Conservation (phyloP, 2,329 filamentous ascomycete species). For the Fonsecaea pedrosoi region DNA sequence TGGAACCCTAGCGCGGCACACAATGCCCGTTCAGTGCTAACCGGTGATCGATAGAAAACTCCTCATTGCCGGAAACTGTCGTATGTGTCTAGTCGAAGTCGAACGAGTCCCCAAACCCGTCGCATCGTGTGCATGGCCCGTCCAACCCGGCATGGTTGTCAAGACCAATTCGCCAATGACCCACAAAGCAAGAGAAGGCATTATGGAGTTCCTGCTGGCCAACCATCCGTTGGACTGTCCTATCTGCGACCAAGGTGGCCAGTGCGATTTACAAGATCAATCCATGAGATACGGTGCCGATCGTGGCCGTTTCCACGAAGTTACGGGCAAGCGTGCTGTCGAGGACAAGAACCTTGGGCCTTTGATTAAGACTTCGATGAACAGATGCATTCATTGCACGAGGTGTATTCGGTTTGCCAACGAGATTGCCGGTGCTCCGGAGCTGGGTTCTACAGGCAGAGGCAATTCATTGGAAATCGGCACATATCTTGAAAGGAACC, state of each 20-base stretch:
- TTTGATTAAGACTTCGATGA: constrained; percentile 99
- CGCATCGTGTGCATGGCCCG: constrained; percentile 97
- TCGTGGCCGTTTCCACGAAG: constrained; percentile 94
- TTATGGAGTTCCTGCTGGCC: constrained; percentile 97
- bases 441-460: constrained; percentile 91
- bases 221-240: constrained; percentile 97
- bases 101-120: constrained; percentile 96
- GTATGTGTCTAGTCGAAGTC: constrained; percentile 99
- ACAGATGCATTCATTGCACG: constrained; percentile 99
- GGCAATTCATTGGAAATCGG: constrained; percentile 98
- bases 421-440: constrained; percentile 92
- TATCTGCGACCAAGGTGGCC: constrained; percentile 97
- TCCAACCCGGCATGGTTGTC: constrained; percentile 98
- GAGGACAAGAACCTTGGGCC: constrained; percentile 99
- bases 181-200: constrained; percentile 97
- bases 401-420: constrained; percentile 97
- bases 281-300: constrained; percentile 98
- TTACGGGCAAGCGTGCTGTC: constrained; percentile 93
- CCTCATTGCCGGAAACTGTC: constrained; percentile 98
- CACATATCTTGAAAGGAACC: constrained; percentile 92
- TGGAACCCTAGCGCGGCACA: constrained; percentile 18
- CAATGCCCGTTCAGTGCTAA: constrained; percentile 16
- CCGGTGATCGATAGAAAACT: constrained; percentile 71
- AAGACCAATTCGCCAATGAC: constrained; percentile 96
- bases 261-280: constrained; percentile 98